Evolutionary conservation across 345 rosid species (phyloP).

Genomic region (Melaleuca alternifolia): DNA sequence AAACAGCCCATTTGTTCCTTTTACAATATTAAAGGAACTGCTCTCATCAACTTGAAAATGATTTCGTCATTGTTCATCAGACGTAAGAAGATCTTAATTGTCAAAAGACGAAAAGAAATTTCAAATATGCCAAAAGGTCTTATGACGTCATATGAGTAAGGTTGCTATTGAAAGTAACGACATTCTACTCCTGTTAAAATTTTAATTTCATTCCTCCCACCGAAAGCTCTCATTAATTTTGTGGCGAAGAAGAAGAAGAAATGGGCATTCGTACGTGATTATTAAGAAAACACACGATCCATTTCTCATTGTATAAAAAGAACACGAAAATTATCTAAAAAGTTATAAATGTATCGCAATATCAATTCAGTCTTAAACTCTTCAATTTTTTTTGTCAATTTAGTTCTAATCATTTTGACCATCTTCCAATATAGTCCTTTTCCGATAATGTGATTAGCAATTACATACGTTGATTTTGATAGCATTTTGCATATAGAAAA

Average conservation of each 20-base stretch:
- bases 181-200: not conserved
- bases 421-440: accelerated
- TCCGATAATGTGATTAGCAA: accelerated
- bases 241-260: not conserved
- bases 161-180: not conserved
- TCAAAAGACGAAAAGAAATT: not conserved
- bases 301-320: not conserved
- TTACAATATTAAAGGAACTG: not conserved
- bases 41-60: not conserved
- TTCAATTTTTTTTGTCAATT: not conserved
- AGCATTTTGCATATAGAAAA: no score
- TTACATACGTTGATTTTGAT: accelerated
- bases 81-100: not conserved
- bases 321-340: accelerated
- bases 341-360: no score
- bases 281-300: not conserved
- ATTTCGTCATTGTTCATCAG: not conserved
- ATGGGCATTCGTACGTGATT: not conserved
- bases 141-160: not conserved
- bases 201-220: not conserved
- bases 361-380: no score
- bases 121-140: no score
- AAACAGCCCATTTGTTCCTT: not conserved
- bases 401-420: accelerated
- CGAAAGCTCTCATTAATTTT: not conserved